phyloP scores from a whole-genome alignment of 805 yeast species.

The Candida fluviatilis region DNA sequence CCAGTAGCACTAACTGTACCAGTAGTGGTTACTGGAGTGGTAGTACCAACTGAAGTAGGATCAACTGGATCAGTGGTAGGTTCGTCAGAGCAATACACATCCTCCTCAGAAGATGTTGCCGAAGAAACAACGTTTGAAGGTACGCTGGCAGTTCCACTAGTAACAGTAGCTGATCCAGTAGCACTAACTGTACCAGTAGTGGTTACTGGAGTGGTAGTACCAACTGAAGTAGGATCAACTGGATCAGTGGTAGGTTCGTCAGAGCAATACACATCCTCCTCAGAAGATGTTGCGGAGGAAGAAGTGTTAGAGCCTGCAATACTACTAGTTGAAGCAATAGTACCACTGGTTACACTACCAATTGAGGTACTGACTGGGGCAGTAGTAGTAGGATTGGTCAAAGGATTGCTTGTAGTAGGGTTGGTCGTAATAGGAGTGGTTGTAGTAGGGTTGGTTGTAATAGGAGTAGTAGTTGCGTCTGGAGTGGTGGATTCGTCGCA shows the following conservation, averaged over 20 bases:
- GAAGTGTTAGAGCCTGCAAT: not conserved
- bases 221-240: not conserved
- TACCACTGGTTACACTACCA: constrained; percentile 1
- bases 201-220: no score
- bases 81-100: not conserved
- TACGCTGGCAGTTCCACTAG: not conserved
- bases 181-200: constrained; percentile 4
- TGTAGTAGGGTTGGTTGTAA: not conserved
- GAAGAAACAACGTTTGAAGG: not conserved
- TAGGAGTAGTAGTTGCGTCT: no score
- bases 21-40: no score
- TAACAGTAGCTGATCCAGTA: constrained; percentile 3
- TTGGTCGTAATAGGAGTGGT: no score
- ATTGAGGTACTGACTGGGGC: constrained; percentile 2
- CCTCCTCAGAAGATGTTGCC: not conserved
- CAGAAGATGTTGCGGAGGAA: not conserved
- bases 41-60: not conserved
- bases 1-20: constrained; percentile 2
- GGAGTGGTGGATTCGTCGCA: no score
- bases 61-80: constrained; percentile 4
- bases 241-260: constrained; percentile 5
- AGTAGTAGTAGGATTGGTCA: constrained; percentile 2
- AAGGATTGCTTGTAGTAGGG: not conserved
- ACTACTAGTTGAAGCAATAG: constrained; percentile 2
- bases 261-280: not conserved